These are phyloP conservation scores for Glonium stellatum DNA, from an alignment of 495 filamentous ascomycete genomes.

Conservation along the genomic window DNA sequence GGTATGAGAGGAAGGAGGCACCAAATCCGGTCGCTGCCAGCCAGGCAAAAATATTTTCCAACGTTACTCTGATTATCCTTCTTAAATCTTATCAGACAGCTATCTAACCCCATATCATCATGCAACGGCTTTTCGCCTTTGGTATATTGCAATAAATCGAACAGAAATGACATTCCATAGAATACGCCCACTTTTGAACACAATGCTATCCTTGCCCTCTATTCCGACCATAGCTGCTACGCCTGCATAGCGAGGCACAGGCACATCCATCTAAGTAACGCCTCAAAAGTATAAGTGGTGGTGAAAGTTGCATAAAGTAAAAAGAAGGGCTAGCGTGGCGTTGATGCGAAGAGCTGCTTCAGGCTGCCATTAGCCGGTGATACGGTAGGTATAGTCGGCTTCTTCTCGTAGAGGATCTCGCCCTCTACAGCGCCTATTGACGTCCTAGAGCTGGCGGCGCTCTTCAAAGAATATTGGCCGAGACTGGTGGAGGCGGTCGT, in stretches of 20 bases:
- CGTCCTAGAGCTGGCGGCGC: conserved; percentile 20
- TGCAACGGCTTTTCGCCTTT: conserved; percentile 3
- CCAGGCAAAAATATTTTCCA: background rate
- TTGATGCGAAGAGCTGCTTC: conserved; percentile 28
- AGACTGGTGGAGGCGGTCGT: conserved; percentile 18
- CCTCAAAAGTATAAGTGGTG: background rate
- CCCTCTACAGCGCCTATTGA: conserved; percentile 11
- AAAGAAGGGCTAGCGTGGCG: background rate
- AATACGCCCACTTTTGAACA: background rate
- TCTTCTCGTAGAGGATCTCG: conserved; percentile 26
- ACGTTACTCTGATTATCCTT: too few species aligned
- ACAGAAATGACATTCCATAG: background rate
- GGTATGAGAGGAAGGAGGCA: too few species aligned
- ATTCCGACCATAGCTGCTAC: background rate
- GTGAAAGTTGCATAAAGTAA: background rate
- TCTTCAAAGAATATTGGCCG: conserved; percentile 24
- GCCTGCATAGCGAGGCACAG: background rate
- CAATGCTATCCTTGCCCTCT: background rate
- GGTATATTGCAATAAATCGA: conserved; percentile 1
- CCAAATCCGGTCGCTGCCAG: too few species aligned
- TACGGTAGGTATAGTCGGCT: conserved; percentile 13
- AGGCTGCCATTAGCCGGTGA: conserved; percentile 27
- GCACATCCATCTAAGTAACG: background rate
- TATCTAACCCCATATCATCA: background rate
- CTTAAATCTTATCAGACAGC: background rate